phyloP scores from a whole-genome alignment of 75 land plant genomes.

The Isoetes taiwanensis region DNA sequence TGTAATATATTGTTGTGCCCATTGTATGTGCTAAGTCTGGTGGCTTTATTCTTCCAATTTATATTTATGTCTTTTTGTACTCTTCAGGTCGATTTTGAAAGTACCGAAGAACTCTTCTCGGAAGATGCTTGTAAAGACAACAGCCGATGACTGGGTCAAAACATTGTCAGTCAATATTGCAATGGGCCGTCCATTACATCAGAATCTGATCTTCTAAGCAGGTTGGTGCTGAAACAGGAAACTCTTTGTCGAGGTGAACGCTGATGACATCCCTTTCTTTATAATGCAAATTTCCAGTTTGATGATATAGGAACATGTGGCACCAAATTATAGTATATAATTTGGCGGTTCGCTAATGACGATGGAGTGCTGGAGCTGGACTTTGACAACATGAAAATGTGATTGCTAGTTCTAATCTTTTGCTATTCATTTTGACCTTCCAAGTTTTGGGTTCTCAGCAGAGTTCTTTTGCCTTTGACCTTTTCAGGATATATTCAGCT shows the following conservation, averaged over 20 bases:
- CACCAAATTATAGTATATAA: background rate
- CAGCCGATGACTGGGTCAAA: too few relatives aligned
- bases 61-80: background rate
- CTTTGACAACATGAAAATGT: background rate
- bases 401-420: too few relatives aligned
- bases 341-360: conserved; percentile 1
- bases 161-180: too few relatives aligned
- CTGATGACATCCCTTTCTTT: background rate
- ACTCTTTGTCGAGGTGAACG: background rate
- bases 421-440: background rate
- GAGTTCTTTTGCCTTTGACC: background rate
- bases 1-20: too few relatives aligned
- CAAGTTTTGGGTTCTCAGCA: background rate
- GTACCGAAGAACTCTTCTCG: conserved; percentile 16
- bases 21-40: too few relatives aligned
- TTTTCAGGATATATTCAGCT: conserved; percentile 67
- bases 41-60: background rate
- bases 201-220: too few relatives aligned
- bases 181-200: too few relatives aligned
- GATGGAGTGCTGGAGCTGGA: conserved; percentile 4
- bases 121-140: conserved; percentile 24
- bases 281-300: background rate
- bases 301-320: background rate
- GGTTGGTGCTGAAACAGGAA: too few relatives aligned
- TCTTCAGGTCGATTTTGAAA: conserved; percentile 63